Base-by-base conservation (phyloP, 352 stramenopile genomes). In the Phytophthora podocarpi region DNA sequence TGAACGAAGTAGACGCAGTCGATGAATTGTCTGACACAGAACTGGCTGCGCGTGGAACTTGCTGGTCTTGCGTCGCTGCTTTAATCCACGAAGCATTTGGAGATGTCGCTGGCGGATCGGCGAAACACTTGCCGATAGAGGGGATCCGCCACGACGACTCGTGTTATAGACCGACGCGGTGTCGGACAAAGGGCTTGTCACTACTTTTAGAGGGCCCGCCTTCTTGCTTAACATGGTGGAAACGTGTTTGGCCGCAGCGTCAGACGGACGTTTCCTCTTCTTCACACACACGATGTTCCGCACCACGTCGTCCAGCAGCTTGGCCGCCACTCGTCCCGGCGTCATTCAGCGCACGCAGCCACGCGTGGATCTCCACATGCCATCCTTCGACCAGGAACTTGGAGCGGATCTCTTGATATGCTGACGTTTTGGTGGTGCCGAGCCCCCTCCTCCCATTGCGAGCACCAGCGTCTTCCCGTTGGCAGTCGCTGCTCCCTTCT, bases 291-390 rank as follows among this genome's bases (percentile, higher is more conserved):
- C 37, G 10, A 68, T 45, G 26, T 64, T 53, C 0, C 31, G 41
- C 5, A 68, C 26, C 24, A 32, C 58, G 24, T 68, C 58, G 45
- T 72, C 57, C 32, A 68, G 34, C 9, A 51, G 58, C 21, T 60
- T 67, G 3, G 68, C 58, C 23, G 60, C 51, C 10, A 72, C 37
- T 6, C 59, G 51, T 0, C 31, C 39, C 0, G 57, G 51, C 49
- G 34, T 72, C 64, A 34, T 51, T 64, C 26, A 72, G 21, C 10
- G 63, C 30, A 10, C 56, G 59, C 20, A 72, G 37, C 64, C 64
- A 72, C 32, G 57, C 28, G 39, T 72, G 56, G 20, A 72, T 64
- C 46, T 72, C 64, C 12, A 72, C 50, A 10, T 48, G 46, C 58
- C 64, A 72, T 0, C 45, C 31, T 24, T 59, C 20, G 2, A 53